phyloP scores from a whole-genome alignment of 164 flowering plant genomes.

The Taxillus chinensis region DNA sequence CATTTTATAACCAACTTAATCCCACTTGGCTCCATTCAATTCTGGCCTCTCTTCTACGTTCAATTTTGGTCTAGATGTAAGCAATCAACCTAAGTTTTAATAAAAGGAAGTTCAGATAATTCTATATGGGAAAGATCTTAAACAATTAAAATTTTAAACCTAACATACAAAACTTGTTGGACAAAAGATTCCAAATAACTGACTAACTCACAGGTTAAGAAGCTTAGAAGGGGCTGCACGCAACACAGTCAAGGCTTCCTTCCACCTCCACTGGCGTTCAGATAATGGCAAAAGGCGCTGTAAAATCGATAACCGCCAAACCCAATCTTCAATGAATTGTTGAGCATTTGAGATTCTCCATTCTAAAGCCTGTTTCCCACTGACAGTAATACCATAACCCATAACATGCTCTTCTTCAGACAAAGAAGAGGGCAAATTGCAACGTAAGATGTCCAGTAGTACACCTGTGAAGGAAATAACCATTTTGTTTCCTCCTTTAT shows the following conservation, averaged over 20 bases:
- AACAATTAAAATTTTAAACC: too few species aligned
- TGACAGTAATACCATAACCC: conserved; percentile 23
- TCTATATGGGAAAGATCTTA: too few species aligned
- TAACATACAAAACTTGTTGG: too few species aligned
- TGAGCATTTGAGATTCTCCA: conserved; percentile 69
- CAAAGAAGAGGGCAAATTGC: conserved; percentile 40
- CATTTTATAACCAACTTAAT: too few species aligned
- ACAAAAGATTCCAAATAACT: too few species aligned
- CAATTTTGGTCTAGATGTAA: too few species aligned
- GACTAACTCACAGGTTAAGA: conserved; percentile 74
- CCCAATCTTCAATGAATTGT: conserved; percentile 88
- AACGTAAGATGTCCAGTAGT: conserved; percentile 56
- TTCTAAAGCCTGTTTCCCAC: conserved; percentile 63
- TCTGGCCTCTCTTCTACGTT: too few species aligned
- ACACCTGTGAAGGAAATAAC: conserved; percentile 63
- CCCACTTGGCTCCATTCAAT: too few species aligned
- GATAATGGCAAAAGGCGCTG: conserved; percentile 87
- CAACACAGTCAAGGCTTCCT: conserved; percentile 78
- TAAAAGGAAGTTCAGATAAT: too few species aligned
- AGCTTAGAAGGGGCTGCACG: conserved; percentile 98
- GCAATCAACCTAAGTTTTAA: too few species aligned
- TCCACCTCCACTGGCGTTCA: conserved; percentile 92
- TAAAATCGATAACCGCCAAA: conserved; percentile 90
- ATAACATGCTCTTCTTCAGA: conserved; percentile 29
- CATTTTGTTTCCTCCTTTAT: conserved; percentile 53